Base-by-base conservation (phyloP, 2,329 filamentous ascomycete species). In the Neonectria sp. region DNA sequence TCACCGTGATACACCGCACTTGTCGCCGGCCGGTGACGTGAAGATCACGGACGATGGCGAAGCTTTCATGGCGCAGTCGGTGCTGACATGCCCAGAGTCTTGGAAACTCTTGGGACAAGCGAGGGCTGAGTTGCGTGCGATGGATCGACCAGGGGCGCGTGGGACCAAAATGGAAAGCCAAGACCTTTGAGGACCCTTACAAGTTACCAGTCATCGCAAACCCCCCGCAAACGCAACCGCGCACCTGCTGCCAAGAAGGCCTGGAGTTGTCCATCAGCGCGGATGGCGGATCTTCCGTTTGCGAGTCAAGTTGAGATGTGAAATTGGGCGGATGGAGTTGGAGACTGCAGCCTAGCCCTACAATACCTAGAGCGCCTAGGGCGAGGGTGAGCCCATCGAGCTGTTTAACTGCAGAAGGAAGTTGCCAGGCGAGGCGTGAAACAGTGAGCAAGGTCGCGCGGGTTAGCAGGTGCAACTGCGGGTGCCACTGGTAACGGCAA, bases 361-460 rank as follows among this genome's bases (percentile, higher is more conserved):
- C 37, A 21, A 17, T 21, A 37, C 37, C 25, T 33, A 63, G 62
- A 64, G 55, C 62, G 49, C 62, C 31, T 56, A 53, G 33, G 46
- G 63, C 25, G 43, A 55, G 51, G 27, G 24, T 3, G 29, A 31
- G 29, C 56, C 51, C 45, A 37, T 65, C 40, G 49, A 65, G 52
- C 52, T 53, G 63, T 53, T 65, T 65, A 61, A 61, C 63, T 45
- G 40, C 27, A 56, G 57, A 53, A 61, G 63, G 63, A 61, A 61
- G 45, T 49, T 56, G 56, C 46, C 63, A 61, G 35, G 57, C 51
- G 56, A 49, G 17, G 49, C 31, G 40, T 48, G 25, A 57, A 64
- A 51, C 61, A 64, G 29, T 35, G 29, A 46, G 31, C 51, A 60
- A 8, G 49, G n/a, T 7, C 17, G 49, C 49, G 11, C 9, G 8